These are phyloP conservation scores for Syzygium syzygioides DNA, from an alignment of 441 rosid species.

Conservation along the genomic window DNA sequence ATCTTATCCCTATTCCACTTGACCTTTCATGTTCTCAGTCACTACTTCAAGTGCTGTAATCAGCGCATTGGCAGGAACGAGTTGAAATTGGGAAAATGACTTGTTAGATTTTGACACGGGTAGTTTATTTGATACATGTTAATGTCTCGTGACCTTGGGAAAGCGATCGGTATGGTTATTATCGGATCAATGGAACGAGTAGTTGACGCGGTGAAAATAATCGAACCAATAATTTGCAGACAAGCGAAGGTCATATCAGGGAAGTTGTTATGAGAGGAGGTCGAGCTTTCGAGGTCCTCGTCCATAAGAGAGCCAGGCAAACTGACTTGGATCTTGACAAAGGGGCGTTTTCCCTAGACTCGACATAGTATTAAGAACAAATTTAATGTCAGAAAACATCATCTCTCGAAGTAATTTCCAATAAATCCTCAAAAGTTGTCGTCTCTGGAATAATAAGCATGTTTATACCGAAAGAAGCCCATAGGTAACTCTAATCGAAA, in stretches of 20 bases:
- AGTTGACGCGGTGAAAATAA: neutral
- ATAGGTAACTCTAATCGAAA: neutral
- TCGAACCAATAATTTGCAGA: accelerated
- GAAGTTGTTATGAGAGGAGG: no score
- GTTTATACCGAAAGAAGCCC: neutral
- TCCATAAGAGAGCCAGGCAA: no score
- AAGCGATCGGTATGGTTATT: neutral
- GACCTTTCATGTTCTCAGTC: neutral
- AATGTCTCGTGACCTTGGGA: neutral
- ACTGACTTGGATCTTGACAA: no score
- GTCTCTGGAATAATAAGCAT: neutral
- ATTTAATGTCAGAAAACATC: neutral
- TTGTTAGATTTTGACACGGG: neutral
- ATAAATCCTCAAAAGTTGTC: neutral
- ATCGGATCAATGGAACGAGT: neutral
- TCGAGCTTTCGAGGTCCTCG: no score
- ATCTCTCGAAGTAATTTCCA: neutral
- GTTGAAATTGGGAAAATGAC: neutral
- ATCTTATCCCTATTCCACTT: neutral
- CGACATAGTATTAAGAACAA: no score
- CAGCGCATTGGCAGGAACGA: neutral
- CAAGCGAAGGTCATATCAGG: no score
- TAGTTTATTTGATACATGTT: neutral
- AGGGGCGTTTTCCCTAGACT: neutral
- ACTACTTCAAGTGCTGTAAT: neutral